A percentile compares a stretch with the other conserved stretches of the same genome.
These are phyloP conservation scores for Nicotiana sylvestris DNA, from an alignment of 257 asterid genomes.

Conservation along the genomic window DNA sequence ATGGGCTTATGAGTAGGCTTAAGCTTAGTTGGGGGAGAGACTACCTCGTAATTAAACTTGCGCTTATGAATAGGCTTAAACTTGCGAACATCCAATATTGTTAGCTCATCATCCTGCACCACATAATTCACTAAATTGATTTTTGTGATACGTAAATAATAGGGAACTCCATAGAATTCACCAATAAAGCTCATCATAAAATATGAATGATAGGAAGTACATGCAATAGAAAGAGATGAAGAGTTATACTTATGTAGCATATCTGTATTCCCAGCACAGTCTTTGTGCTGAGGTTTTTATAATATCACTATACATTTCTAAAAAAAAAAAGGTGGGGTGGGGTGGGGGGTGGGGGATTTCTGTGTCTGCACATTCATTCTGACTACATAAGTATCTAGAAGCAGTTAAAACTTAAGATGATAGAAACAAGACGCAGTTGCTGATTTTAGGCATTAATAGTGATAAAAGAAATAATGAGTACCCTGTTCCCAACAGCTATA, in stretches of 20 bases:
- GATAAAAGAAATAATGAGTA: conserved; percentile 18
- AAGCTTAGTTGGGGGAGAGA: conserved; percentile 11
- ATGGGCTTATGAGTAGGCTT: neutral
- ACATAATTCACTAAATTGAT: neutral
- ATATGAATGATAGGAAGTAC: neutral
- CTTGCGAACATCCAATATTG: conserved; percentile 95
- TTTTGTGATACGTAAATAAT: neutral
- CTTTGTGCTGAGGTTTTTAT: no score
- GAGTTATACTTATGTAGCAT: neutral
- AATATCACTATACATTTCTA: no score
- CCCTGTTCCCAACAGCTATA: conserved; percentile 97
- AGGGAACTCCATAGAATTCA: neutral
- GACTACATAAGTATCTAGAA: neutral
- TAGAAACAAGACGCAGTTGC: neutral
- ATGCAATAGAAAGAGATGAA: conserved; percentile 3
- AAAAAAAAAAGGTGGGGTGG: no score
- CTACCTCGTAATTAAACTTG: conserved; percentile 94
- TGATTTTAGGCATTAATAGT: neutral
- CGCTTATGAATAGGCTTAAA: conserved; percentile 89
- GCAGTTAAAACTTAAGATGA: neutral
- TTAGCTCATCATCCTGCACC: conserved; percentile 85
- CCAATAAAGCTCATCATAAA: neutral
- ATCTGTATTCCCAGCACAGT: no score
- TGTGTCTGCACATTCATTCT: neutral
- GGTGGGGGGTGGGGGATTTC: neutral